Percentiles rank a stretch among this genome's conserved stretches.
These are phyloP conservation scores for Plasmodium vivax DNA, from an alignment of 169 alveolate species.

Conservation along the genomic window DNA sequence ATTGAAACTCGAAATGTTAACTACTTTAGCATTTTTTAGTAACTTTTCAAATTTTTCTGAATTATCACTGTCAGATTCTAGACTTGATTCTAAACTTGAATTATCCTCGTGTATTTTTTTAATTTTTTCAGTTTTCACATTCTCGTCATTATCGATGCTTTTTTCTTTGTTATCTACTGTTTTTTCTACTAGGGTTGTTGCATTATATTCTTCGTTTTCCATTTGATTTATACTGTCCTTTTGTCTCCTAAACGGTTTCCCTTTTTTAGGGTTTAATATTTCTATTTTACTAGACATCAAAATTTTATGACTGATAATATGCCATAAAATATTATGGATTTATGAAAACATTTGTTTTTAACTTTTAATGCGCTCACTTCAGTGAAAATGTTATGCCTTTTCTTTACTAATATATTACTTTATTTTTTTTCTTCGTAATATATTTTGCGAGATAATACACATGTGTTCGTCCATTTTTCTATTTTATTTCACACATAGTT, in stretches of 20 bases:
- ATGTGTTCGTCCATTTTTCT: background rate
- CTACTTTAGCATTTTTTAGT: slow-evolving; percentile 72
- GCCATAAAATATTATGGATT: slow-evolving; percentile 23
- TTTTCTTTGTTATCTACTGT: slow-evolving; percentile 44
- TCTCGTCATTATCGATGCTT: slow-evolving; percentile 3
- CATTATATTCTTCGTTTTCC: slow-evolving; percentile 63
- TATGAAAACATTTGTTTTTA: slow-evolving; percentile 5
- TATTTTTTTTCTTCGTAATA: slow-evolving; percentile 5
- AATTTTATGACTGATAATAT: slow-evolving; percentile 2
- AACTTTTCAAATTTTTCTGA: slow-evolving; percentile 74
- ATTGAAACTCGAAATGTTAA: slow-evolving; percentile 52
- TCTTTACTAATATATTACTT: background rate
- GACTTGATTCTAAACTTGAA: slow-evolving; percentile 62
- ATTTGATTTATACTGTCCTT: slow-evolving; percentile 17
- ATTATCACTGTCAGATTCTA: slow-evolving; percentile 74
- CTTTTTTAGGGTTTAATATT: slow-evolving; percentile 30
- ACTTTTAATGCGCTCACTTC: slow-evolving; percentile 6
- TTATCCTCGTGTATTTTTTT: slow-evolving; percentile 3
- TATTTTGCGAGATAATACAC: slow-evolving; percentile 2
- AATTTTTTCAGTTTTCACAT: slow-evolving; percentile 10
- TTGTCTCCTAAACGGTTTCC: slow-evolving; percentile 13
- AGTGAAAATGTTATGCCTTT: slow-evolving; percentile 11
- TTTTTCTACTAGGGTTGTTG: slow-evolving; percentile 60
- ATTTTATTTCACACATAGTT: background rate
- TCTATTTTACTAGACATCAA: slow-evolving; percentile 6